Conservation (phyloP, 176 grass and related monocot species). For the Pontederia crassipes region DNA sequence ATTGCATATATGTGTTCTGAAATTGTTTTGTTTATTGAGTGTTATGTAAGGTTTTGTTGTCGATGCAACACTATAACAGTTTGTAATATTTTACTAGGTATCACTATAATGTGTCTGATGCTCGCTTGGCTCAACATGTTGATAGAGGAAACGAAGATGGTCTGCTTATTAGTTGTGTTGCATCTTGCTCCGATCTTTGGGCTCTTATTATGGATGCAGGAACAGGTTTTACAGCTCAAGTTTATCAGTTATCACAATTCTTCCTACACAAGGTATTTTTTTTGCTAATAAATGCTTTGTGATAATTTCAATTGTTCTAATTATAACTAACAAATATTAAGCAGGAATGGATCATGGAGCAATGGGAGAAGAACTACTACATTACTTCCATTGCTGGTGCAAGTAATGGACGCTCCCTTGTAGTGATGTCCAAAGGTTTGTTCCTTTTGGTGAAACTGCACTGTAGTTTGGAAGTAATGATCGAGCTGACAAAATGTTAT, state of each 20-base stretch:
- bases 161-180: conserved; percentile 65
- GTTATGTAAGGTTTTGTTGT: background rate
- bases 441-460: no score
- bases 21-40: background rate
- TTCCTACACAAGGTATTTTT: conserved; percentile 32
- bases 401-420: conserved; percentile 19
- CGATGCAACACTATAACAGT: background rate
- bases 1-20: background rate
- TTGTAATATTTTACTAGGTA: conserved; percentile 36
- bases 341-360: conserved; percentile 21
- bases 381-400: conserved; percentile 17
- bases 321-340: background rate
- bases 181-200: conserved; percentile 62
- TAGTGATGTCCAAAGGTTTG: conserved; percentile 17
- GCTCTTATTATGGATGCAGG: conserved; percentile 78
- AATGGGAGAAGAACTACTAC: conserved; percentile 24
- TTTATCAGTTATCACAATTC: conserved; percentile 45
- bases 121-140: conserved; percentile 50
- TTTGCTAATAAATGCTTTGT: background rate
- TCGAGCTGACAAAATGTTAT: no score
- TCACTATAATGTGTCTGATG: conserved; percentile 57
- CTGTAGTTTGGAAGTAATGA: no score
- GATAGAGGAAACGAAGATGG: conserved; percentile 71
- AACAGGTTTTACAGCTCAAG: conserved; percentile 59
- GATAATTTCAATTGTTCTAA: background rate